Evolutionary conservation across 2,329 filamentous ascomycete genomes (phyloP).

Genomic region (Trichoderma guizhouense): DNA sequence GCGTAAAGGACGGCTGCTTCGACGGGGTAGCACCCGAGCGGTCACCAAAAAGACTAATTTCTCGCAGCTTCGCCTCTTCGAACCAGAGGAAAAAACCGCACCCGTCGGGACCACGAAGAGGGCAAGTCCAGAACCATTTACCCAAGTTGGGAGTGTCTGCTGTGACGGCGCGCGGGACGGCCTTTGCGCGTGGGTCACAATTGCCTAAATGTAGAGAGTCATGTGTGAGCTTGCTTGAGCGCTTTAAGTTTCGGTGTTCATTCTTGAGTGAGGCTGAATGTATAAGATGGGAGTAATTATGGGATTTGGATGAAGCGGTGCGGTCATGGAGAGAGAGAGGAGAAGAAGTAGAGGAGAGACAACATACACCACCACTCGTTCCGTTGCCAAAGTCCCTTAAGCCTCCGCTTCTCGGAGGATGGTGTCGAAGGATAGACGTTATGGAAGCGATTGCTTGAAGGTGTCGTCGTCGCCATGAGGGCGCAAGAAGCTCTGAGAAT

Average conservation of each 20-base stretch:
- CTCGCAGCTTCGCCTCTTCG: slow-evolving; percentile 35
- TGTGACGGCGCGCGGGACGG: slow-evolving; percentile 35
- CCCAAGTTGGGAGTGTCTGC: slow-evolving; percentile 40
- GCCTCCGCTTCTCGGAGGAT: slow-evolving; percentile 30
- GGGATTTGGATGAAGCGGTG: neutral
- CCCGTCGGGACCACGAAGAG: slow-evolving; percentile 25
- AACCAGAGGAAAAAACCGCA: slow-evolving; percentile 47
- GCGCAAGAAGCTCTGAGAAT: neutral
- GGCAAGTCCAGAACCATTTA: slow-evolving; percentile 43
- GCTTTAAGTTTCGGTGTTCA: neutral
- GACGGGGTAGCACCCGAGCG: slow-evolving; percentile 17
- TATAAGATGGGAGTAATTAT: neutral
- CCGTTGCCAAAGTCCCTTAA: slow-evolving; percentile 33
- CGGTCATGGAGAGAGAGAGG: neutral
- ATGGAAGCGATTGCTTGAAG: neutral
- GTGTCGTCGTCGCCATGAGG: slow-evolving; percentile 14
- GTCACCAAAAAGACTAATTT: slow-evolving; percentile 24
- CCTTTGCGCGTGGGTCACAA: slow-evolving; percentile 40
- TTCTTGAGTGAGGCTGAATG: neutral
- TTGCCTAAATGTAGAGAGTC: slow-evolving; percentile 33
- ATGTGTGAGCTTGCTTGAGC: neutral
- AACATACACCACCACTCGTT: slow-evolving; percentile 38
- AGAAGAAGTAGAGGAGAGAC: neutral
- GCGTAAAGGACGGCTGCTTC: slow-evolving; percentile 30
- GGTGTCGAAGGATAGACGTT: slow-evolving; percentile 23